Base-by-base conservation (phyloP, 306 rosid species). In the Sindora glabra region DNA sequence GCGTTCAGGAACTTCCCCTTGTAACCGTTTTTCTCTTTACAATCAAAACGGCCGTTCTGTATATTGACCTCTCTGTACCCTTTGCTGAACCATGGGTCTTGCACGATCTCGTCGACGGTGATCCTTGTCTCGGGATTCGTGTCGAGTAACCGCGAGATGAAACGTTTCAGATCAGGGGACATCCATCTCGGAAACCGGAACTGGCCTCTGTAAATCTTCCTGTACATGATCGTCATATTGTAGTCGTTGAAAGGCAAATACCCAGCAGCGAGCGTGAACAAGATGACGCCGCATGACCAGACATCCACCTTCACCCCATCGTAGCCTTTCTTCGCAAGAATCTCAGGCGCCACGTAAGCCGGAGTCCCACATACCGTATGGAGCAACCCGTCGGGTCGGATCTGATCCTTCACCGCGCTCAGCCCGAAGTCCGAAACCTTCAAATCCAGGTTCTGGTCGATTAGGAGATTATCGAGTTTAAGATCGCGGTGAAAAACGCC, bases 341-440 rank as follows among this genome's bases (percentile, higher is more conserved):
- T 74, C 79, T 92, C 98, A 0, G 98, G 98, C 10, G 96, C 89
- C 68, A 88, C 86, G 74, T 86, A 86, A 12, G 96, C 83, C 0
- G 98, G 95, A 0, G 98, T 92, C 7, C 98, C 98, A 34, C 98
- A 92, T 1, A 82, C 69, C 0, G 98, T 86, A 49, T 88, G 90
- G 52, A 92, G 86, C 18, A 80, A 49, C 0, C 90, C 89, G 32
- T 92, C 96, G 14, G 90, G 70, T 45, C 55, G 85, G 74, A 66
- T 51, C 71, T 77, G 82, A 1, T 75, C 87, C 33, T 48, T 48
- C 0, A 80, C 72, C 5, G 98, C 92, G n/a, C 86, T 70, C 60
- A 92, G 79, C 34, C 98, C 98, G 36, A 92, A 92, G 56, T 92
- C 96, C 6, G 96, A 53, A 1, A 92, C 85, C 6, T 75, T 76